Conservation (phyloP, 257 asterid species). For the Nemophila menziesii region DNA sequence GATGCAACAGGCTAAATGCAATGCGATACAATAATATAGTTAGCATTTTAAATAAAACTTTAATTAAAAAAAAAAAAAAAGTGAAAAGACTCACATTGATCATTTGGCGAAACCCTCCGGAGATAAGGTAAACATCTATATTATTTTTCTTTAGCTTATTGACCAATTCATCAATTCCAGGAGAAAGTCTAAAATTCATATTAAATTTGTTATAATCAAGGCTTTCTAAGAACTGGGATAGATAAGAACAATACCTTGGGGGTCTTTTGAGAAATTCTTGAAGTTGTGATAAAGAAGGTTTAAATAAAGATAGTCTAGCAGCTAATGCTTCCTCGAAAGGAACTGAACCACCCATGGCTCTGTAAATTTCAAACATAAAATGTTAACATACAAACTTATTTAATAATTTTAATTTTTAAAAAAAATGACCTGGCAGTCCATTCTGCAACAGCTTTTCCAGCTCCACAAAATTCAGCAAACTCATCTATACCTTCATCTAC, state of each 20-base stretch:
- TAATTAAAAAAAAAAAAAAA: background rate
- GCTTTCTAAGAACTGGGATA: background rate
- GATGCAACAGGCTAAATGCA: slow-evolving; percentile 67
- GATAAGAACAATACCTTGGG: slow-evolving; percentile 38
- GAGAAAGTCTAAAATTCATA: slow-evolving; percentile 48
- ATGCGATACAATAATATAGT: too few relatives aligned
- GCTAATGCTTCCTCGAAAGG: slow-evolving; percentile 96
- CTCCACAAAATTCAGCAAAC: slow-evolving; percentile 94
- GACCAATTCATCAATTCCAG: slow-evolving; percentile 73
- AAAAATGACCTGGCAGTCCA: slow-evolving; percentile 73
- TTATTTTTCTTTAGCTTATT: slow-evolving; percentile 50
- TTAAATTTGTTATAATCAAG: background rate
- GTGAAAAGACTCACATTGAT: slow-evolving; percentile 47
- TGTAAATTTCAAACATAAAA: slow-evolving; percentile 8
- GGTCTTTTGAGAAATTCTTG: slow-evolving; percentile 72
- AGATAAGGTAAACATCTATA: slow-evolving; percentile 58
- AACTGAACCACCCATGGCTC: slow-evolving; percentile 96
- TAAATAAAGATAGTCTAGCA: slow-evolving; percentile 70
- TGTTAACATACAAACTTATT: background rate
- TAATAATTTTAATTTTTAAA: slow-evolving; percentile 1
- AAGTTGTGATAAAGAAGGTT: slow-evolving; percentile 65
- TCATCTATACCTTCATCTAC: slow-evolving; percentile 97
- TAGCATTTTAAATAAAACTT: background rate
- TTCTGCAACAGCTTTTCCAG: slow-evolving; percentile 90
- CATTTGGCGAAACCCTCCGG: slow-evolving; percentile 97